Evolutionary conservation across 164 flowering plant genomes (phyloP).

Genomic region (Houttuynia cordata): DNA sequence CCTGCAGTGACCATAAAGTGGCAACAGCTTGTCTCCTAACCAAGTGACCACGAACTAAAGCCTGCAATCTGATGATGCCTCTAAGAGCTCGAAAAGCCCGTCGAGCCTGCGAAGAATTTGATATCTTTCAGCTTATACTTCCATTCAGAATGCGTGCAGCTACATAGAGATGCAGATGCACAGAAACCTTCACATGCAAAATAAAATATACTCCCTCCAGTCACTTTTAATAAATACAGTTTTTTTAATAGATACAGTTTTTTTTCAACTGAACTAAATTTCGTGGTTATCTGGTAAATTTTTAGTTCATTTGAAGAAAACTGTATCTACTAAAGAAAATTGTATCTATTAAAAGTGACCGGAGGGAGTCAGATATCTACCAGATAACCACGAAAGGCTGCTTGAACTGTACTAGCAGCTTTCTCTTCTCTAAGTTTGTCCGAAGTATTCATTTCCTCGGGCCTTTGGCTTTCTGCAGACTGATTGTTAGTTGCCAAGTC

Average conservation of each 20-base stretch:
- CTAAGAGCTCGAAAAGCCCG: constrained; percentile 82
- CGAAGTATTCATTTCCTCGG: constrained; percentile 19
- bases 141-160: too few species aligned
- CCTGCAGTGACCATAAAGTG: constrained; percentile 49
- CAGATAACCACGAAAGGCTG: constrained; percentile 85
- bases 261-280: too few species aligned
- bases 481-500: constrained; percentile 18
- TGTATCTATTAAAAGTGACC: too few species aligned
- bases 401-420: constrained; percentile 77
- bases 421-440: constrained; percentile 31
- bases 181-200: not conserved
- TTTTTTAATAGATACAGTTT: too few species aligned
- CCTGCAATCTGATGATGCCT: constrained; percentile 95
- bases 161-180: not conserved
- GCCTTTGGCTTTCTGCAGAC: constrained; percentile 17
- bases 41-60: constrained; percentile 88
- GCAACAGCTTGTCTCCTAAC: constrained; percentile 86
- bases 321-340: too few species aligned
- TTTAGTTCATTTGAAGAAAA: too few species aligned
- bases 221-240: too few species aligned
- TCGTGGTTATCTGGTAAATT: too few species aligned
- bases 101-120: constrained; percentile 57
- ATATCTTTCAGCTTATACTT: not conserved
- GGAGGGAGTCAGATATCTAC: too few species aligned
- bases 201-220: too few species aligned